Percentiles rank a stretch among this genome's conserved stretches.
phyloP scores from a whole-genome alignment of 345 rosid species.

The Crucihimalaya himalaica region DNA sequence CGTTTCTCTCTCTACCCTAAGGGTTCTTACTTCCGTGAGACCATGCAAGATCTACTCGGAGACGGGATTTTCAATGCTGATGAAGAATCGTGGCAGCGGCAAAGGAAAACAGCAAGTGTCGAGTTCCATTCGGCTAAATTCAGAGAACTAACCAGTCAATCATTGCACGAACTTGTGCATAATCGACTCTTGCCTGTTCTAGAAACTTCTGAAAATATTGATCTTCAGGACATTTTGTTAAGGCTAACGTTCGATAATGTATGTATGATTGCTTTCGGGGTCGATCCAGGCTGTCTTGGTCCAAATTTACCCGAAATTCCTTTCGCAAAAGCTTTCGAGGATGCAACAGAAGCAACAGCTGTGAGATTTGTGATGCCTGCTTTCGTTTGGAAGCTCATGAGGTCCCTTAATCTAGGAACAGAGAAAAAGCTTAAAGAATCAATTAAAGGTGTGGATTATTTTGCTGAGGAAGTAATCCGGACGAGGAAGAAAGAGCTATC shows the following conservation, averaged over 20 bases:
- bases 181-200: slow-evolving; percentile 67
- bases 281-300: slow-evolving; percentile 77
- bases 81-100: slow-evolving; percentile 67
- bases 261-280: slow-evolving; percentile 90
- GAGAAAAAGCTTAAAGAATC: slow-evolving; percentile 72
- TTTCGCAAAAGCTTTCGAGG: slow-evolving; percentile 83
- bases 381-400: slow-evolving; percentile 75
- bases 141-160: slow-evolving; percentile 60
- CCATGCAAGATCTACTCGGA: slow-evolving; percentile 67
- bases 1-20: slow-evolving; percentile 74
- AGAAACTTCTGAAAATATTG: slow-evolving; percentile 47
- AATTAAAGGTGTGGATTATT: slow-evolving; percentile 64
- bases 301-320: slow-evolving; percentile 63
- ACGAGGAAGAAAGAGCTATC: slow-evolving; percentile 61
- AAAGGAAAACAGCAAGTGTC: slow-evolving; percentile 75
- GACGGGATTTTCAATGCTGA: slow-evolving; percentile 84
- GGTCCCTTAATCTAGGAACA: slow-evolving; percentile 53
- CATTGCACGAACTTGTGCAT: slow-evolving; percentile 73
- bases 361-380: slow-evolving; percentile 67
- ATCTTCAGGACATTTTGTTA: slow-evolving; percentile 70
- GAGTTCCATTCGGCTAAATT: slow-evolving; percentile 86
- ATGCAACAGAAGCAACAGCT: slow-evolving; percentile 70
- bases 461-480: slow-evolving; percentile 65
- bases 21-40: slow-evolving; percentile 70
- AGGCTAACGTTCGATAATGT: slow-evolving; percentile 84